These are phyloP conservation scores for Talaromyces pinophilus DNA, from an alignment of 2,329 filamentous ascomycete genomes.

Conservation along the genomic window DNA sequence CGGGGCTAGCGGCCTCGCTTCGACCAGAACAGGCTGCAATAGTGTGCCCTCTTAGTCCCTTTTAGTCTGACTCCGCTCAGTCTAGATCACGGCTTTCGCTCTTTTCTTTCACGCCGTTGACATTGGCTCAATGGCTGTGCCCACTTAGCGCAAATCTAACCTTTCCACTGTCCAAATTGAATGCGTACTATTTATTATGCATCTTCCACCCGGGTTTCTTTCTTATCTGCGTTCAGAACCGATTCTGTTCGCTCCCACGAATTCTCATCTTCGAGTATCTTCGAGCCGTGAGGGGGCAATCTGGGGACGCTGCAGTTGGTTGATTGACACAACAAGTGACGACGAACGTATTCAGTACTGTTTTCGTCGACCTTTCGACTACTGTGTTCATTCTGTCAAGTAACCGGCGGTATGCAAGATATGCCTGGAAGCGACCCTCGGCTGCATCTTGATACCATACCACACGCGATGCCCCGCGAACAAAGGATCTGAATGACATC, in stretches of 20 bases:
- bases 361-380: neutral
- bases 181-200: constrained; percentile 5
- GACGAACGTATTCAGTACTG: neutral
- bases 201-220: neutral
- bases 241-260: constrained; percentile 6
- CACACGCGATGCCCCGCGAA: constrained; percentile 8
- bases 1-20: constrained; percentile 1
- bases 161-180: neutral
- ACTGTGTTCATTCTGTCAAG: neutral
- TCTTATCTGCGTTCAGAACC: constrained; percentile 1
- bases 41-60: neutral
- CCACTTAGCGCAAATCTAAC: neutral
- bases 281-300: constrained; percentile 6
- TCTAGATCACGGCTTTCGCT: constrained; percentile 6
- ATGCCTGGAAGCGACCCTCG: neutral
- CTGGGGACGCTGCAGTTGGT: neutral
- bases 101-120: constrained; percentile 10
- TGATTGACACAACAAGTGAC: neutral
- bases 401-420: neutral
- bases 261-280: neutral
- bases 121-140: neutral
- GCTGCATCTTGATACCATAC: constrained; percentile 6
- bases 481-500: neutral
- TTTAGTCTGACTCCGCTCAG: constrained; percentile 12
- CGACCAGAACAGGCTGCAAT: neutral